Evolutionary conservation across 371 early-diverging fungal species (phyloP), one percentile per base, ranked within the genome.

Genomic region (Fennellomyces sp.): DNA sequence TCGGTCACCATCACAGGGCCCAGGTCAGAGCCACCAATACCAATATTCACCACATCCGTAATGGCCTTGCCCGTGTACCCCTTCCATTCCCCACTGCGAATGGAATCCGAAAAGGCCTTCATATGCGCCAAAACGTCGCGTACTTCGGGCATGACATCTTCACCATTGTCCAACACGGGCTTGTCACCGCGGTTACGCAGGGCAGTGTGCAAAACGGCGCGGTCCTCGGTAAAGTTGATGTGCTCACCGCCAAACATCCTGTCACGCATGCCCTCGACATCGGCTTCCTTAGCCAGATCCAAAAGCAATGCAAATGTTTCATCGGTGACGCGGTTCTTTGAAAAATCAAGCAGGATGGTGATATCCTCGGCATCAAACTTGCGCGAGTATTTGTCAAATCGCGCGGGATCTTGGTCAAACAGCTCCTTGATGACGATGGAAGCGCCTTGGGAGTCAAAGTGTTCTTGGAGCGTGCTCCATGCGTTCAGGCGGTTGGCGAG

Each of bases 21-120:
- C 48, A 99, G 86, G 78, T 99, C 99, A n/a, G 97, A 97, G 68
- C 99, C 99, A 70, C 99, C 99, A 69, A 99, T 99, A 70, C 99
- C 99, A 75, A 99, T 98, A 84, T 98, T 98, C 70, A 99, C 95
- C 35, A 99, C 80, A 65, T 96, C 96, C 45, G 93, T 93, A 68
- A 99, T 94, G 38, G 73, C 67, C 78, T 97, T 88, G 67, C 98
- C 98, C 26, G 98, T 95, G 70, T 93, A 95, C 30, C 99, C 97
- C 72, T 84, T 92, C 95, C 99, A 95, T 56, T 76, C 78, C 39
- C 98, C 97, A 27, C 87, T 85, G 29, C 97, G 90, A 64, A 99
- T 87, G 15, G 81, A 73, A 53, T 95, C 89, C 7, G 91, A 86
- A 58, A 93, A 92, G 52, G 84, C 70, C 70, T 88, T 87, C 94